Base-by-base conservation (phyloP, 192 early-diverging fungal genomes). In the Coemansia sp. region DNA sequence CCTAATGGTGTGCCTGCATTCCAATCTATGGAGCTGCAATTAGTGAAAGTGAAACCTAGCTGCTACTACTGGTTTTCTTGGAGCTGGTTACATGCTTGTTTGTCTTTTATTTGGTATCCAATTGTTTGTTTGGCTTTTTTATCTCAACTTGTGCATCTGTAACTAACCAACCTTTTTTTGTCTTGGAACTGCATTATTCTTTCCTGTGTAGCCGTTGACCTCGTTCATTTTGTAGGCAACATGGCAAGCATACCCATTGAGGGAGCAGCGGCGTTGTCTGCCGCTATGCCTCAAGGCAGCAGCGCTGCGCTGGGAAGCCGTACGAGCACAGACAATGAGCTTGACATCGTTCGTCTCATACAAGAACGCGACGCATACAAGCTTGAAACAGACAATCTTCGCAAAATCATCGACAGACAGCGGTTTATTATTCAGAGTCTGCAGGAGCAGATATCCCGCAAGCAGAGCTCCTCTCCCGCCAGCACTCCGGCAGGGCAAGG, bases 331-430 rank as follows among this genome's bases (percentile, higher is more conserved):
- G 63, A 63, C 69, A 58, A 66, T 7, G 67, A 69, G 13, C 33
- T 72, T 28, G 79, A 81, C 49, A 61, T 76, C 25, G 72, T 81
- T 28, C 66, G 65, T 57, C 56, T 86, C 49, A 74, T 85, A 23
- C 74, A 83, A 29, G 87, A 90, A 56, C 85, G 92, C 52, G 87
- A 92, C 65, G 82, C 87, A 7, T 86, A 92, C 59, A 87, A 88
- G 48, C 76, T 79, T 31, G 93, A 96, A 71, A 95, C 94, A 59
- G 91, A 90, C 31, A 89, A 91, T 62, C 85, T 96, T 26, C 95
- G 94, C 91, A 91, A 90, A 72, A 90, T 95, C 61, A 92, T 95
- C 66, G 94, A 96, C 68, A 90, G 92, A 61, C 94, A 96, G 81
- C 82, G 92, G 53, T 71, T 84, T 45, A 91, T 94, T 59, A 95